Base-by-base conservation (phyloP, 2,329 filamentous ascomycete species). In the Macroventuria anomochaeta region DNA sequence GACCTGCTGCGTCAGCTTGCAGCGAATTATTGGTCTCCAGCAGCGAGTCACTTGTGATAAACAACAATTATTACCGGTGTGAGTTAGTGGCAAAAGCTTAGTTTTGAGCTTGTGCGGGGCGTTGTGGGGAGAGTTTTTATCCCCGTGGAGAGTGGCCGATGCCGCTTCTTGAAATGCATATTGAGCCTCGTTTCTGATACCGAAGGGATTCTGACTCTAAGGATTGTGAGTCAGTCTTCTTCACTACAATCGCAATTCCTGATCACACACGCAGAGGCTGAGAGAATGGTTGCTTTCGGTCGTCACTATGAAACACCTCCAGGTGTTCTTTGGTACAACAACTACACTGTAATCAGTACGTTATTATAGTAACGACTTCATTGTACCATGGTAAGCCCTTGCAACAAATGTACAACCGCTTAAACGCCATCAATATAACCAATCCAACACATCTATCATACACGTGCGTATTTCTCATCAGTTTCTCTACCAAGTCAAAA, bases 131-230 rank as follows among this genome's bases (percentile, higher is more conserved):
- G n/a, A 8, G 13, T 6, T 7, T 2, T 21, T 25, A 32, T 46
- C 37, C 17, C 49, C 42, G 26, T 53, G 38, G 50, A 53, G 50
- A 32, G 29, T 8, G 7, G 20, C 38, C 31, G 29, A 47, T 47
- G 25, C 32, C 37, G 43, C 36, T 25, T 29, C 6, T 34, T 20
- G 15, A 33, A 20, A n/a, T n/a, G n/a, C n/a, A 7, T 18, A 13
- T 41, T 25, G 8, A 41, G 17, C 25, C 17, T 31, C 38, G 6
- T n/a, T n/a, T n/a, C n/a, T n/a, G n/a, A n/a, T n/a, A n/a, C n/a
- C n/a, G n/a, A n/a, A n/a, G n/a, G n/a, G n/a, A n/a, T n/a, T n/a
- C n/a, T n/a, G n/a, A n/a, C n/a, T n/a, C n/a, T n/a, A n/a, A n/a
- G n/a, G n/a, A n/a, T n/a, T n/a, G n/a, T n/a, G n/a, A n/a, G n/a